A percentile compares a stretch with the other conserved stretches of the same genome.
Evolutionary conservation across 2,329 filamentous ascomycete genomes (phyloP).

Genomic region (Pleurostoma richardsiae): DNA sequence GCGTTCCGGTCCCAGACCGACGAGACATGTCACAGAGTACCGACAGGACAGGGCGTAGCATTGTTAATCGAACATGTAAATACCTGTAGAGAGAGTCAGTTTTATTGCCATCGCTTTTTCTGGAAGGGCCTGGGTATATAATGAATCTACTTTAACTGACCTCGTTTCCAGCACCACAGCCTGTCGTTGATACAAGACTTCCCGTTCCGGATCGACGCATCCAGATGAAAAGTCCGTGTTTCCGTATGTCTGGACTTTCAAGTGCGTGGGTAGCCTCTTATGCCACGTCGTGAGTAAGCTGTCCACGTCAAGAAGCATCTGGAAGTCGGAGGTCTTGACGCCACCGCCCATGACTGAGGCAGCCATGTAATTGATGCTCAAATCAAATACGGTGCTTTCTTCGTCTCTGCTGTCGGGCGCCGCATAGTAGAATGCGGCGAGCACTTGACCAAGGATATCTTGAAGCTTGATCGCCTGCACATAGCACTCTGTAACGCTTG

Average conservation of each 20-base stretch:
- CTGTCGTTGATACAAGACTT: background rate
- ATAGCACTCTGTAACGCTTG: constrained; percentile 1
- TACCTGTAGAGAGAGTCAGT: background rate
- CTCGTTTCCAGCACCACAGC: background rate
- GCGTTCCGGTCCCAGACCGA: background rate
- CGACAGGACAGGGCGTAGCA: background rate
- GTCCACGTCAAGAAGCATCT: background rate
- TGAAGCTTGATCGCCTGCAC: constrained; percentile 4
- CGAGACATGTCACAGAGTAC: background rate
- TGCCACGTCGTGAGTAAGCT: background rate
- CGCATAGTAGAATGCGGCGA: constrained; percentile 1
- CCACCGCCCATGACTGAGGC: background rate
- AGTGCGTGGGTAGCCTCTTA: background rate
- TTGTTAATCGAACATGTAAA: background rate
- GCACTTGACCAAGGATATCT: constrained; percentile 3
- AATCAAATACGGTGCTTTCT: background rate
- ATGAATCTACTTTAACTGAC: background rate
- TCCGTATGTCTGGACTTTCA: background rate
- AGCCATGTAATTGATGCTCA: background rate
- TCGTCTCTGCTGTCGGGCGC: background rate
- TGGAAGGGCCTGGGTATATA: background rate
- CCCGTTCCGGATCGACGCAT: too few relatives aligned
- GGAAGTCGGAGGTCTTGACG: background rate
- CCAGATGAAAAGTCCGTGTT: background rate
- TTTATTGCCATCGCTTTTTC: background rate